A percentile compares a stretch with the other conserved stretches of the same genome.
Evolutionary conservation across 176 grass and related monocot species (phyloP).

Genomic region (Carex kokanica): DNA sequence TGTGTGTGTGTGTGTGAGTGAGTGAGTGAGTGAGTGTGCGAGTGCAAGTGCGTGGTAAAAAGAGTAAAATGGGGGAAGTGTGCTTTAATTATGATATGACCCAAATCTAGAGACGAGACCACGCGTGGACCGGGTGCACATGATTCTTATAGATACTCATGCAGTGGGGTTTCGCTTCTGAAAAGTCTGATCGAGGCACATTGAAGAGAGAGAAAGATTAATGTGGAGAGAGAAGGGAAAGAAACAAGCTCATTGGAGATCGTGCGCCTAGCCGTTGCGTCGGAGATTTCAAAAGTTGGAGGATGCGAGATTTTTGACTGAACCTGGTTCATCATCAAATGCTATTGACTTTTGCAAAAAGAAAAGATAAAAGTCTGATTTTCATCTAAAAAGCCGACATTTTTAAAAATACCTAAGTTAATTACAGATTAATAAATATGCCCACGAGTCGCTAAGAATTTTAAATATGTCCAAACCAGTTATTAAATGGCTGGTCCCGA

Average conservation of each 20-base stretch:
- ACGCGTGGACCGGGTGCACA: background rate
- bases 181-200: constrained; percentile 15
- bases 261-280: constrained; percentile 29
- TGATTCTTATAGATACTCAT: background rate
- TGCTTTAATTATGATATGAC: constrained; percentile 24
- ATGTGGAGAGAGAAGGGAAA: constrained; percentile 10
- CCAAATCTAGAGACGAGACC: constrained; percentile 6
- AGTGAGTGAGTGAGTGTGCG: background rate
- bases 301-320: background rate
- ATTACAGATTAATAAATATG: too few relatives aligned
- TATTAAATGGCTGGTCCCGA: too few relatives aligned
- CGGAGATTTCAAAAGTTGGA: constrained; percentile 32
- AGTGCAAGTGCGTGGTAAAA: background rate
- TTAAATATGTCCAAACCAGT: too few relatives aligned
- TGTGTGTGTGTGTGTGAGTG: background rate
- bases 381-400: too few relatives aligned
- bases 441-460: too few relatives aligned
- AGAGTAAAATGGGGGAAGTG: background rate
- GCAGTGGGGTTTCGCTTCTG: background rate
- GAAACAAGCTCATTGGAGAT: constrained; percentile 7
- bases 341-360: background rate
- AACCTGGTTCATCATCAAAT: background rate
- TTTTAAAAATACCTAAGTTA: too few relatives aligned
- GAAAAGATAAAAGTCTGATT: background rate
- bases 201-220: constrained; percentile 21